Evolutionary conservation across 1,284 basidiomycete genomes (phyloP), one percentile per base, ranked within the genome.

Genomic region (Cryptococcus maquisensis): DNA sequence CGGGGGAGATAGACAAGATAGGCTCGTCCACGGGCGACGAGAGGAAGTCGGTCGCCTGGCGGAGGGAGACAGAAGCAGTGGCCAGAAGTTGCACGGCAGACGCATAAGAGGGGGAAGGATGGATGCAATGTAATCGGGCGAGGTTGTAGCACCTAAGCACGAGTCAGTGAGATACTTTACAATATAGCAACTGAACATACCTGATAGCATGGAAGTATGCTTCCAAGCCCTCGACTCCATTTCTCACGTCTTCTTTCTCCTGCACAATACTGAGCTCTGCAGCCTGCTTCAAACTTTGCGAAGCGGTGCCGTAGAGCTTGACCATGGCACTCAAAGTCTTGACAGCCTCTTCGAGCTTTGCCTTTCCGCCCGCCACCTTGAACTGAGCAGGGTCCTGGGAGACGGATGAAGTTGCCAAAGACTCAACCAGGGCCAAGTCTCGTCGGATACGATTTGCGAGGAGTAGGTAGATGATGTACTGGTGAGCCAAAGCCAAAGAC

Each of bases 231-330:
- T 95, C 90, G 1, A 90, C 83, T 4, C 84, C 86, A 3, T 84
- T 79, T 0, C 86, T 82, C 9, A 94, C 80, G 60, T 90, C 88
- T 0, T 89, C 85, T 65, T 84, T 89, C 68, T 93, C 89, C 66
- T 95, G 90, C 16, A 95, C 88, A 41, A 92, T 83, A 48, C 85
- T 87, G 50, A 95, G 78, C 9, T 82, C 83, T 20, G 88, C 81
- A 82, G 93, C 87, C 71, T 90, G 88, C 49, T 83, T 82, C 42
- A 94, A 78, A 65, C 85, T 87, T 75, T 94, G 90, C 12, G 94
- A 74, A 28, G 91, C 82, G 2, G 87, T 86, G 72, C 94, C 90
- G 47, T 91, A 83, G 1, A 94, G 79, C 75, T 94, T 95, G 72
- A 95, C 86, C 5, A 93, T 79, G 1, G 88, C 90, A 12, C 90